These are phyloP conservation scores for Echinochloa phyllopogon DNA, from an alignment of 176 grass and related monocot genomes.

Conservation along the genomic window DNA sequence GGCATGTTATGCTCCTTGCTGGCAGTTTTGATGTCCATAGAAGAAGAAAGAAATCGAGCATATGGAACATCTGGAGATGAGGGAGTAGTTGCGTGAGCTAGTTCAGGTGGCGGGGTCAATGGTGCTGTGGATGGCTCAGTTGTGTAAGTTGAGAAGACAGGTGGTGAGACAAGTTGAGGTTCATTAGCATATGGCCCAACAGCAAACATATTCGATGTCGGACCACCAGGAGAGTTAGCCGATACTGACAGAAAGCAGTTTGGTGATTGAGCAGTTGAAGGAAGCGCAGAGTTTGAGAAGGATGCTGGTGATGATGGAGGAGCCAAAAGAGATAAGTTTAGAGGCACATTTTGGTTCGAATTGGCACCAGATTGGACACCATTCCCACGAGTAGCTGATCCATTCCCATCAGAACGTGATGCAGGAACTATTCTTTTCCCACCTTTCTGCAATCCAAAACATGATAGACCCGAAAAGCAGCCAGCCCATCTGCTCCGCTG, in stretches of 20 bases:
- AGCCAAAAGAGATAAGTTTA: slow-evolving; percentile 82
- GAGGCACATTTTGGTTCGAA: slow-evolving; percentile 67
- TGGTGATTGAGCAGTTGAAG: slow-evolving; percentile 83
- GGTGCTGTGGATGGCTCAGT: slow-evolving; percentile 90
- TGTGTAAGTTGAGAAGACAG: slow-evolving; percentile 87
- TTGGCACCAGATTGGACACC: slow-evolving; percentile 60
- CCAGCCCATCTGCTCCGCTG: slow-evolving; percentile 74
- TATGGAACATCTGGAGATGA: slow-evolving; percentile 92
- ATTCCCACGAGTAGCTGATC: slow-evolving; percentile 52
- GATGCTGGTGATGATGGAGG: slow-evolving; percentile 86
- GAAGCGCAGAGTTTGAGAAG: slow-evolving; percentile 78
- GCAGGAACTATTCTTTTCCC: slow-evolving; percentile 85
- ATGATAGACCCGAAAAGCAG: slow-evolving; percentile 78
- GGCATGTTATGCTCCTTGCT: slow-evolving; percentile 60
- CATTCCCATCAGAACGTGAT: slow-evolving; percentile 69
- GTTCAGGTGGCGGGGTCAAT: slow-evolving; percentile 84
- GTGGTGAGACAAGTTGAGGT: slow-evolving; percentile 85
- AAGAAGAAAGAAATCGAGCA: slow-evolving; percentile 78
- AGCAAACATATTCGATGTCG: slow-evolving; percentile 77
- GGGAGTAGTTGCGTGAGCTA: slow-evolving; percentile 82
- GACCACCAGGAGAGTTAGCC: slow-evolving; percentile 72
- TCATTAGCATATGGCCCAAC: slow-evolving; percentile 90
- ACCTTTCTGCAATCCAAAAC: slow-evolving; percentile 81
- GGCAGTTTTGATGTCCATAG: slow-evolving; percentile 66
- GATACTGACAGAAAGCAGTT: slow-evolving; percentile 74